Conservation (phyloP, 176 grass and related monocot genomes). For the Chloris gayana region DNA sequence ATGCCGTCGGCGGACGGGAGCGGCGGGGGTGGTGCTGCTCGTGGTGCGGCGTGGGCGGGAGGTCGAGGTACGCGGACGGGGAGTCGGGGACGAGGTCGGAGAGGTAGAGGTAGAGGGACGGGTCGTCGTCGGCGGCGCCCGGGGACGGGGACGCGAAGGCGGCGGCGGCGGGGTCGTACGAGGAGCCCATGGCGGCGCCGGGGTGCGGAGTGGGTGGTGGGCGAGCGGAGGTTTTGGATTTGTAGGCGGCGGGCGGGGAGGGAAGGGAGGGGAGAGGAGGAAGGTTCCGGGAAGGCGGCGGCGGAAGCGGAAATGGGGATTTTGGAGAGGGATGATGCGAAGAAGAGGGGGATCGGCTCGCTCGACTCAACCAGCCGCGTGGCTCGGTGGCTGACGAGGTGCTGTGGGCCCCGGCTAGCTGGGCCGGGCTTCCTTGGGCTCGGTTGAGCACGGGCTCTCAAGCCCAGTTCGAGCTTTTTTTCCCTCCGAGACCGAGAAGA, state of each 20-base stretch:
- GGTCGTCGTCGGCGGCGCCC: slow-evolving; percentile 15
- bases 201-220: not conserved
- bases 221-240: slow-evolving; percentile 2
- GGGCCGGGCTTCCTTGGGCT: not conserved
- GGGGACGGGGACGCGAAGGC: not conserved
- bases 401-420: not conserved
- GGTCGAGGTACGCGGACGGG: slow-evolving; percentile 52
- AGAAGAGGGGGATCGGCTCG: not conserved
- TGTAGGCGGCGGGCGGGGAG: slow-evolving; percentile 26
- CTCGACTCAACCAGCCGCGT: not conserved
- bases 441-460: not conserved
- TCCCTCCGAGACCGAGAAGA: too few species aligned
- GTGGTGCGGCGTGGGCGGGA: slow-evolving; percentile 37
- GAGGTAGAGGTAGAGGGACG: slow-evolving; percentile 37
- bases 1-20: not conserved
- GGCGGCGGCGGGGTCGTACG: slow-evolving; percentile 24
- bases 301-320: not conserved
- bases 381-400: not conserved
- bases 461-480: too few species aligned
- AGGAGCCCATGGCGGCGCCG: slow-evolving; percentile 52
- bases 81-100: slow-evolving; percentile 46
- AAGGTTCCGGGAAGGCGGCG: slow-evolving; percentile 46
- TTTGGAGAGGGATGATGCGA: not conserved
- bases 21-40: not conserved
- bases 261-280: not conserved